Base-by-base conservation (phyloP, 805 yeast genomes). In the Ogataea dorogensis region DNA sequence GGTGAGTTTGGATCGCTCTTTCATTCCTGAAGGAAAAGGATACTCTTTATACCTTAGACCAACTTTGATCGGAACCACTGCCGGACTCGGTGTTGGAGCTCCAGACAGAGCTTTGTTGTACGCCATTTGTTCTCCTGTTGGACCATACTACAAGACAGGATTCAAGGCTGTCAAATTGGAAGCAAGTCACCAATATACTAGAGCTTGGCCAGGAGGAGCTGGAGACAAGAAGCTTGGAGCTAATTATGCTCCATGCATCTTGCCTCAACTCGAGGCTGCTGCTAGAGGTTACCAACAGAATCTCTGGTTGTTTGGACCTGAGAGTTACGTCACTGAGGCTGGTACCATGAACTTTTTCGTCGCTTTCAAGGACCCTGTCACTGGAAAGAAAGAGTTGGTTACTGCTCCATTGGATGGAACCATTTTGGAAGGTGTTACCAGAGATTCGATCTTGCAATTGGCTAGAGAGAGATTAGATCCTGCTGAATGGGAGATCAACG, bases 191-290 rank as follows among this genome's bases (percentile, higher is more conserved):
- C 80, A 86, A 53, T 96, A 96, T 33, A 89, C 89, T 21, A 85
- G 98, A 70, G 98, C 98, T 19, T 91, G 98, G 98, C 98, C 98
- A 59, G 96, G 96, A 56, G 98, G 98, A 64, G 88, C 80, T 53
- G 98, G 98, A 66, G 84, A 91, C 77, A 82, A 78, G 65, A 91
- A 91, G 67, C 77, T 91, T 55, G 98, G 98, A 64, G 97, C 96
- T 44, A 91, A 91, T 72, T 91, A 91, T 59, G 98, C 97, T 28
- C 97, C 98, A 45, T 86, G 96, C 63, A 79, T 89, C 55, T 72
- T 75, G 59, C 97, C 98, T 20, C 96, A 87, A 68, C 70, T 75
- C 52, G 82, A 86, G 67, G 96, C 98, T 33, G 95, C 96, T 38
- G 56, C 71, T 16, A 79, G 89, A 64, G 98, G 98, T 28, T 89